Percentiles rank a stretch among this genome's conserved stretches.
Evolutionary conservation across 495 filamentous ascomycete species (phyloP).

Genomic region (Hypoxylon trugodes): DNA sequence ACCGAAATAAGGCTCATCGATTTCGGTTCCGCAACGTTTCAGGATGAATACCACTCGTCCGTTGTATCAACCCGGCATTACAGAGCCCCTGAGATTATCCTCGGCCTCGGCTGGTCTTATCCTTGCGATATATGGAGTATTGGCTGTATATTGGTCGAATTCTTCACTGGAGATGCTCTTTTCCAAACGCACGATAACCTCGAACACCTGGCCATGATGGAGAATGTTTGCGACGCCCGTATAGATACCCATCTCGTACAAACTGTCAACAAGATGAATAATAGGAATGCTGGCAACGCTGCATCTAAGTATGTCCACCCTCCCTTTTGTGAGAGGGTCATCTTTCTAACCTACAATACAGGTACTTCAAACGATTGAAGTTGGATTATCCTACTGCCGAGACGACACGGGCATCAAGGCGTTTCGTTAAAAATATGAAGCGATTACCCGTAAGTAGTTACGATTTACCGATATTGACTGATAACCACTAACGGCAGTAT

Average conservation of each 20-base stretch:
- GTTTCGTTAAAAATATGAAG: conserved; percentile 98
- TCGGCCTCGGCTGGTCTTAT: conserved; percentile 96
- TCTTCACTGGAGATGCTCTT: conserved; percentile 95
- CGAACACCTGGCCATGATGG: conserved; percentile 99
- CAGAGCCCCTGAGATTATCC: conserved; percentile 94
- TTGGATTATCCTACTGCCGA: conserved; percentile 90
- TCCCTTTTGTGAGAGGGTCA: not conserved
- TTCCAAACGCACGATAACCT: conserved; percentile 99
- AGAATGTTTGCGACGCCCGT: conserved; percentile 77
- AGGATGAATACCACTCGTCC: conserved; percentile 97
- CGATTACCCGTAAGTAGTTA: conserved; percentile 71
- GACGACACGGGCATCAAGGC: conserved; percentile 85
- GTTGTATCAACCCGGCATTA: conserved; percentile 98
- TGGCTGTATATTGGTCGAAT: conserved; percentile 98
- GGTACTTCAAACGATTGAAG: conserved; percentile 84
- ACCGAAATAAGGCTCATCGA: conserved; percentile 98
- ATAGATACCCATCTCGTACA: conserved; percentile 80
- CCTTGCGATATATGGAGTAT: conserved; percentile 99
- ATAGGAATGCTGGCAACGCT: conserved; percentile 72
- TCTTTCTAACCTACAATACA: conserved; percentile 52
- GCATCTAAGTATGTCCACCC: conserved; percentile 76
- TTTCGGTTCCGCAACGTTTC: conserved; percentile 97
- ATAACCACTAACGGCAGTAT: conserved; percentile 42
- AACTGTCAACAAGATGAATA: conserved; percentile 71
- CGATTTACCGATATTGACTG: not conserved